A percentile compares a stretch with the other conserved stretches of the same genome.
Conservation (phyloP, 106 monocot species). For the Cymbidium sinense region DNA sequence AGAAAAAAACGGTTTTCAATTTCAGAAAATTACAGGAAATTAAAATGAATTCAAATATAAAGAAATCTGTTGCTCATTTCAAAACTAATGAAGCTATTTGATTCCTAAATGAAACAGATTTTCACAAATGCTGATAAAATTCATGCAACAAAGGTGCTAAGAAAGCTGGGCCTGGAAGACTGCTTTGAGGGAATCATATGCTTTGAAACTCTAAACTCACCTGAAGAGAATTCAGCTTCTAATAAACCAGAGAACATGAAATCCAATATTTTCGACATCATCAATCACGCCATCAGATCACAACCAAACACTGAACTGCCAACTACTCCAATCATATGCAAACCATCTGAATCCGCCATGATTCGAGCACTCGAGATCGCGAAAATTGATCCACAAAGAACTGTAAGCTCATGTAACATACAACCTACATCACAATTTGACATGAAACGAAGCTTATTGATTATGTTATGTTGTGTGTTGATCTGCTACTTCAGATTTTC, state of each 20-base stretch:
- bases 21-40: too few species aligned
- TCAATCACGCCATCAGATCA: conserved; percentile 19
- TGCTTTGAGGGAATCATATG: conserved; percentile 89
- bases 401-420: conserved; percentile 29
- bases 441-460: conserved; percentile 49
- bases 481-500: conserved; percentile 83
- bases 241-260: background rate
- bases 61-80: background rate
- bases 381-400: conserved; percentile 58
- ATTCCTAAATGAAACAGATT: conserved; percentile 28
- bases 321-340: conserved; percentile 67
- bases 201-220: conserved; percentile 84
- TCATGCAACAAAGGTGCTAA: conserved; percentile 51
- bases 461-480: background rate
- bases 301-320: conserved; percentile 31
- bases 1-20: too few species aligned
- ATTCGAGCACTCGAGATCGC: conserved; percentile 57
- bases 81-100: too few species aligned
- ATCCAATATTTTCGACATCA: conserved; percentile 46
- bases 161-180: conserved; percentile 67
- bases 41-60: background rate
- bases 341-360: conserved; percentile 77
- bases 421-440: too few species aligned
- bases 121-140: conserved; percentile 72
- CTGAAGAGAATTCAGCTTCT: background rate